Conservation (phyloP, 78 protist genomes). For the Dictyostelium intermedium region DNA sequence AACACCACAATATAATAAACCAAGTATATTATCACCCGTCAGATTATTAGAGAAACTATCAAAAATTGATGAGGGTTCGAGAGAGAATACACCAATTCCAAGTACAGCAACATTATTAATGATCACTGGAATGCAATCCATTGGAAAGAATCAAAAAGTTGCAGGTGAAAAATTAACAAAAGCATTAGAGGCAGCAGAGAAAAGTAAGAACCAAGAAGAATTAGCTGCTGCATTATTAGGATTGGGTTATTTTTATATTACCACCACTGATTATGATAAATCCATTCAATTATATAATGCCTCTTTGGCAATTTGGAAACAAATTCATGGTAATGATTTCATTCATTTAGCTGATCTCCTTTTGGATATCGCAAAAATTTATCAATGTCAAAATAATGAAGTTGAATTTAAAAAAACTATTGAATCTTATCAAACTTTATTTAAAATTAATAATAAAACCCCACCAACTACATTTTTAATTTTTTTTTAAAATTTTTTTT, state of each 20-base stretch:
- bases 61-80: background rate
- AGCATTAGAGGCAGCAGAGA: slow-evolving; percentile 27
- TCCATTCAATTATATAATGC: slow-evolving; percentile 4
- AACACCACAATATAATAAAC: background rate
- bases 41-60: slow-evolving; percentile 48
- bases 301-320: slow-evolving; percentile 39
- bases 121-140: slow-evolving; percentile 22
- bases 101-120: background rate
- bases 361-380: slow-evolving; percentile 5
- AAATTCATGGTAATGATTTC: background rate
- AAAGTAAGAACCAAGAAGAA: slow-evolving; percentile 36
- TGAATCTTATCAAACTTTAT: background rate
- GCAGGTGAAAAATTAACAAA: slow-evolving; percentile 14
- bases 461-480: background rate
- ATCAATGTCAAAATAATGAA: background rate
- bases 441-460: background rate
- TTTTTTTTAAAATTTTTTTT: background rate
- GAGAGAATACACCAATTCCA: slow-evolving; percentile 62
- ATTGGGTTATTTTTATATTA: slow-evolving; percentile 32
- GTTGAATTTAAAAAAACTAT: background rate
- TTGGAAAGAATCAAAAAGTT: background rate
- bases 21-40: slow-evolving; percentile 22
- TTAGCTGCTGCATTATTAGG: slow-evolving; percentile 31
- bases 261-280: background rate
- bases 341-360: slow-evolving; percentile 2